Conservation (phyloP, 768 basidiomycete species). For the Cyclocybe aegerita region DNA sequence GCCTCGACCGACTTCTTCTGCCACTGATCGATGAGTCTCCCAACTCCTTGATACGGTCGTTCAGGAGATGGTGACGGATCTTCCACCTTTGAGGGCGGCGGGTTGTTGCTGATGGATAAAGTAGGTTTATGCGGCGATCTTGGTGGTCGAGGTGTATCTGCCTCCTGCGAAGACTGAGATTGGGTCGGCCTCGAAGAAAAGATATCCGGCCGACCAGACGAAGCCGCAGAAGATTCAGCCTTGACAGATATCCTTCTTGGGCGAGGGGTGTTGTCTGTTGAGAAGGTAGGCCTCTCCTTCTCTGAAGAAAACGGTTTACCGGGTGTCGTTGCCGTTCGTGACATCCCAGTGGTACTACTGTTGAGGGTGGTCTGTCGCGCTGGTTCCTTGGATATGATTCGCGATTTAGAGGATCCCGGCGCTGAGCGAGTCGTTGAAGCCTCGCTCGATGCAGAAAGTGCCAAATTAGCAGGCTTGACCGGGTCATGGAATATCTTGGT, state of each 20-base stretch:
- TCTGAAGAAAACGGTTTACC: slow-evolving; percentile 9
- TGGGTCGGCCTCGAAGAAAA: slow-evolving; percentile 14
- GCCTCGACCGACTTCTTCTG: slow-evolving; percentile 73
- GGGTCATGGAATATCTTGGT: slow-evolving; percentile 6
- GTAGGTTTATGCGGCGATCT: slow-evolving; percentile 21
- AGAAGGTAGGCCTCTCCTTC: slow-evolving; percentile 5
- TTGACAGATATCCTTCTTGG: slow-evolving; percentile 28
- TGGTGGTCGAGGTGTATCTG: slow-evolving; percentile 11
- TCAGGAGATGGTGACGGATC: slow-evolving; percentile 65
- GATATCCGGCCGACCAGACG: slow-evolving; percentile 15
- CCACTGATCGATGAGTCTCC: slow-evolving; percentile 86
- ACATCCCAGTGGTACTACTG: background rate
- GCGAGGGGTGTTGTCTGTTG: slow-evolving; percentile 21
- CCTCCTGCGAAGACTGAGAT: slow-evolving; percentile 2
- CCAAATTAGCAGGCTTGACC: background rate
- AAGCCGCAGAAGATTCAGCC: slow-evolving; percentile 18
- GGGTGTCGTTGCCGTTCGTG: slow-evolving; percentile 12
- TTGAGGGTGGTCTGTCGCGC: slow-evolving; percentile 1
- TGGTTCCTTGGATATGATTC: slow-evolving; percentile 2
- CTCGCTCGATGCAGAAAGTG: slow-evolving; percentile 4
- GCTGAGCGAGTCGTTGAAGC: background rate
- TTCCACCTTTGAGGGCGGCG: slow-evolving; percentile 13
- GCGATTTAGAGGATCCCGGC: slow-evolving; percentile 4
- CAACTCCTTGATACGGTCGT: slow-evolving; percentile 78
- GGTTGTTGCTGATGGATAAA: slow-evolving; percentile 15